Evolutionary conservation across 2,329 filamentous ascomycete species (phyloP), one percentile per base, ranked within the genome.

Genomic region (Ceratocystis ficicola): DNA sequence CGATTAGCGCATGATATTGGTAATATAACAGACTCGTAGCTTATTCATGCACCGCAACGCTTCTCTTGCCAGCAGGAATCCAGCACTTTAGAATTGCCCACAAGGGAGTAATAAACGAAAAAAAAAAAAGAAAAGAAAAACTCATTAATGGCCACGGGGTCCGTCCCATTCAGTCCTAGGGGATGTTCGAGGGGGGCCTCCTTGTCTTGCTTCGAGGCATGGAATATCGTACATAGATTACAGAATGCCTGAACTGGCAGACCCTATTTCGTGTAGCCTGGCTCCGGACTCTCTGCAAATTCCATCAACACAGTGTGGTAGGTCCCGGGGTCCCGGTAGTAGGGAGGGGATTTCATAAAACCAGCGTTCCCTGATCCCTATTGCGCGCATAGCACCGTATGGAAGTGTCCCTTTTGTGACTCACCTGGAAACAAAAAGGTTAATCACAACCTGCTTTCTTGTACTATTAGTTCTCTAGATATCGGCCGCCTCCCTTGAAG

Each of bases 121-220:
- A 52, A 52, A 30, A 25, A 55, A 3, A 55, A 25, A 17, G 8
- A 30, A 28, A 32, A 17, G 32, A 57, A 30, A 5, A 28, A 8
- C 28, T 41, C 36, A 15, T 41, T 15, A 3, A 41, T 41, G 10
- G 36, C 36, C 36, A 41, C 36, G 1, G 55, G 28, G 7, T 36
- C 55, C 55, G 28, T 5, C 22, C 1, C 22, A 25, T 59, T 15
- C 55, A 59, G 32, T 59, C 20, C 32, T 30, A 59, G 32, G 55
- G 28, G 55, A 59, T 59, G n/a, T 17, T 17, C 28, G 32, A 59
- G 10, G 36, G 8, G n/a, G 20, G 28, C 5, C 55, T 15, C 8
- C 15, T 32, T 59, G 55, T 59, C 55, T 36, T 59, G 25, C 28
- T 59, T 59, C 55, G 55, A 59, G 52, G 52, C 52, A 57, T 32